Evolutionary conservation across 768 basidiomycete genomes (phyloP), one percentile per base, ranked within the genome.

Genomic region (Leccinum barrowsii): DNA sequence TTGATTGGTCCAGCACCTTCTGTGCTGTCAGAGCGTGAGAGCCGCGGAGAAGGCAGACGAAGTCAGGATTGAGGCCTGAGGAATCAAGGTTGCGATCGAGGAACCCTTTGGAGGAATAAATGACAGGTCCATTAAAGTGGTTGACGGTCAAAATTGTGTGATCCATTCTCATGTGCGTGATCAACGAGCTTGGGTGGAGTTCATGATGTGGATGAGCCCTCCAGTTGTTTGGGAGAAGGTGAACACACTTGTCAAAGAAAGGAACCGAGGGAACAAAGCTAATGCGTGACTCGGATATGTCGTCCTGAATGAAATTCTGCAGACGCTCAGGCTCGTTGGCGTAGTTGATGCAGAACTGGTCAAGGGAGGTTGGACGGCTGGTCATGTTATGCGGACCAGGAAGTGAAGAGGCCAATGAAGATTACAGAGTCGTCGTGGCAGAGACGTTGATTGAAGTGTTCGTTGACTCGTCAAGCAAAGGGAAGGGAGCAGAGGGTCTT

Each of bases 291-390:
- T 94, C 92, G 71, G 94, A 95, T 1, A 95, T 76, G 10, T 81
- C 79, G 55, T 85, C 85, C 70, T 94, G 87, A 8, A 89, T 79
- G 78, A 90, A 97, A 63, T 85, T 79, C 53, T 95, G 93, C 17
- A 98, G 72, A 1, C 91, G 3, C 28, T 30, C 28, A 10, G 0
- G 86, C 70, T 99, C 96, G 66, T 94, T 94, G 58, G 95, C 94
- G 65, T 93, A 95, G 75, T 98, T 99, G 79, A 97, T 82, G 73
- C 90, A 92, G 73, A 98, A 94, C 61, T 98, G 94, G 70, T 99
- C 94, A 51, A 99, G 84, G 5, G 94, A 94, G 74, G 98, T 98
- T 57, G 89, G 79, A 2, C 92, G 83, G 57, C 85, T 88, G 3
- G 88, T 85, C 74, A 93, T 83, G 74, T 97, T 95, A 73, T 97